Base-by-base conservation (phyloP, 495 filamentous ascomycete genomes). In the Talaromyces borbonicus region DNA sequence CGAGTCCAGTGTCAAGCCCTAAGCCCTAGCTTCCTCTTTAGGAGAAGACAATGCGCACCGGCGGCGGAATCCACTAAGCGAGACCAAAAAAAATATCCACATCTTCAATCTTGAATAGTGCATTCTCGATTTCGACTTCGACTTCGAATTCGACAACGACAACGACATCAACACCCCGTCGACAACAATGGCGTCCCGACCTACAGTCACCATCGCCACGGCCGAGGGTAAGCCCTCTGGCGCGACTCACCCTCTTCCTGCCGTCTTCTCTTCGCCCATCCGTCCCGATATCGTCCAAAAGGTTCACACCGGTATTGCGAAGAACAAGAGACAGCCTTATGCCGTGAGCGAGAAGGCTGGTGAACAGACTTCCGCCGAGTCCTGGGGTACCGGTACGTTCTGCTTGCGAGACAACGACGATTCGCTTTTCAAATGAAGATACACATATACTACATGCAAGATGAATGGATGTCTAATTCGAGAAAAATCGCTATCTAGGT, bases 311-410 rank as follows among this genome's bases (percentile, higher is more conserved):
- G 93, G 93, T 61, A 94, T 98, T 82, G 90, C 90, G 63, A 98
- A 96, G 85, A 98, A 98, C 81, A 95, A 93, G 83, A 83, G 92
- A 68, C 92, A 98, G 79, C 90, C 92, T 49, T 98, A 98, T 73
- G 83, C 92, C 60, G 92, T 98, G 78, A 95, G 87, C 82, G 90
- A 95, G 84, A 98, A 98, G 82, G 92, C 92, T 66, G 92, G 92
- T 74, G 93, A 98, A 73, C 92, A 98, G 72, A 98, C 92, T 58
- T 95, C 88, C 65, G 92, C 92, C 67, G 93, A 97, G 78, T 97
- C 93, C 53, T 98, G 92, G 92, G 92, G 92, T 80, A 98, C 92
- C 78, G 92, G 92, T 95, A 69, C 77, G 90, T 85, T 59, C 48
- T n/a, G 51, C 32, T 31, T 9, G 15, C 2, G 35, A 14, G 22